Base-by-base conservation (phyloP, 2,329 filamentous ascomycete genomes). In the Beauveria bassiana region DNA sequence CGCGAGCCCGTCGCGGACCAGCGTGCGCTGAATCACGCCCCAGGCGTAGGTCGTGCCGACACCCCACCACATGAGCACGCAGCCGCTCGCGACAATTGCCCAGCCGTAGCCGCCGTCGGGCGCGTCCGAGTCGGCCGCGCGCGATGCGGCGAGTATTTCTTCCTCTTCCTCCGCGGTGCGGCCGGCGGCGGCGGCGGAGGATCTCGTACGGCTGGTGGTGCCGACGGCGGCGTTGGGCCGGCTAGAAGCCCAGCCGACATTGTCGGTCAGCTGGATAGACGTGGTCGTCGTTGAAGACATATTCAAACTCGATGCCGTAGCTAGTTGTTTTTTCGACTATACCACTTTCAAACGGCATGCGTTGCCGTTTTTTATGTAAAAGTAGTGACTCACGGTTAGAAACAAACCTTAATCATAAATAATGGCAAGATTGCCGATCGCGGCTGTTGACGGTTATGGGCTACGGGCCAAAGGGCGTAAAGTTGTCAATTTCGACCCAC, bases 101-200 rank as follows among this genome's bases (percentile, higher is more conserved):
- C 82, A 85, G 63, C 81, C 82, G 66, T 84, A 82, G 26, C 81
- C 81, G 31, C 81, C 81, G 52, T 84, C 81, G 0, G 81, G 82
- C 0, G 75, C 76, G 31, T 74, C 65, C 0, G 76, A 74, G 67
- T 82, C 80, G 5, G 74, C 78, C 2, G 75, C 64, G 3, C 73
- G 73, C 0, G 79, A 81, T 2, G 76, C 76, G 52, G 77, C 72
- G 64, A 81, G 65, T 7, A 73, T 62, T 12, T 66, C 65, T 5
- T 70, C 66, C 12, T 55, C 26, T 5, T 38, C 34, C 34, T 38
- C 34, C 5, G 34, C 60, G 20, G 34, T 24, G 34, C 51, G 34
- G 22, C 51, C 31, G 31, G 12, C 12, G 10, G 28, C 9, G 28
- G 9, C n/a, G 14, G 45, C 22, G 14, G 18, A 2, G 18, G 42